phyloP scores from a whole-genome alignment of 108 stramenopile genomes.

The Mediolabrus comicus region DNA sequence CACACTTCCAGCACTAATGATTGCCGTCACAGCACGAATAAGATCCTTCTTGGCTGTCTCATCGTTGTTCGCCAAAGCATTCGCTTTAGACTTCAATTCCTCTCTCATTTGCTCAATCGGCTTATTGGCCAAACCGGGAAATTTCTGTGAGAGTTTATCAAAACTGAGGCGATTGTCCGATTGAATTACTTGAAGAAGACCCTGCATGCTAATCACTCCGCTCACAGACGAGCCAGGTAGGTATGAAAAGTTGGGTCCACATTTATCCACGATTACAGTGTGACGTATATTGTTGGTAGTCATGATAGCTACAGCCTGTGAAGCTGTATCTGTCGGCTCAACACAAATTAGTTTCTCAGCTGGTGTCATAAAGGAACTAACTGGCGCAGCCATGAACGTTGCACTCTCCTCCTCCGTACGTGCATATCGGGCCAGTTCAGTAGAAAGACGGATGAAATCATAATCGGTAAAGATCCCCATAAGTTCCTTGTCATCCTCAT shows the following conservation, averaged over 20 bases:
- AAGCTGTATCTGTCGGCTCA: slow-evolving; percentile 58
- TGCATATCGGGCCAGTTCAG: slow-evolving; percentile 53
- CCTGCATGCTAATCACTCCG: slow-evolving; percentile 84
- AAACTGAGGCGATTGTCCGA: slow-evolving; percentile 76
- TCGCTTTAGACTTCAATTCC: slow-evolving; percentile 75
- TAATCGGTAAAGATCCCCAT: slow-evolving; percentile 89
- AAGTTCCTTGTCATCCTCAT: slow-evolving; percentile 43
- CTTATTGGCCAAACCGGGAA: slow-evolving; percentile 59
- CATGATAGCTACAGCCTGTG: slow-evolving; percentile 80
- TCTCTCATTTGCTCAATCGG: slow-evolving; percentile 78
- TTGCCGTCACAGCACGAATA: slow-evolving; percentile 59
- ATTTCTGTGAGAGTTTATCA: slow-evolving; percentile 63
- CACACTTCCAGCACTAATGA: slow-evolving; percentile 49
- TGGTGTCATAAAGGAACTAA: slow-evolving; percentile 76
- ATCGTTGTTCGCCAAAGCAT: slow-evolving; percentile 51
- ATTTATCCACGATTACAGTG: slow-evolving; percentile 57
- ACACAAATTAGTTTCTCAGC: slow-evolving; percentile 56
- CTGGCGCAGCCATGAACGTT: slow-evolving; percentile 62
- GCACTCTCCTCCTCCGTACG: slow-evolving; percentile 67
- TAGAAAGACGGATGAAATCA: slow-evolving; percentile 88
- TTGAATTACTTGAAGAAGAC: slow-evolving; percentile 76
- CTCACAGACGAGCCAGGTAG: slow-evolving; percentile 28
- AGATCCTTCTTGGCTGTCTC: slow-evolving; percentile 81
- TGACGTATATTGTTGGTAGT: slow-evolving; percentile 71
- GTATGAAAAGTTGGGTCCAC: slow-evolving; percentile 25